phyloP scores from a whole-genome alignment of 2,329 filamentous ascomycete genomes.

The Chrysosporium keratinophilum region DNA sequence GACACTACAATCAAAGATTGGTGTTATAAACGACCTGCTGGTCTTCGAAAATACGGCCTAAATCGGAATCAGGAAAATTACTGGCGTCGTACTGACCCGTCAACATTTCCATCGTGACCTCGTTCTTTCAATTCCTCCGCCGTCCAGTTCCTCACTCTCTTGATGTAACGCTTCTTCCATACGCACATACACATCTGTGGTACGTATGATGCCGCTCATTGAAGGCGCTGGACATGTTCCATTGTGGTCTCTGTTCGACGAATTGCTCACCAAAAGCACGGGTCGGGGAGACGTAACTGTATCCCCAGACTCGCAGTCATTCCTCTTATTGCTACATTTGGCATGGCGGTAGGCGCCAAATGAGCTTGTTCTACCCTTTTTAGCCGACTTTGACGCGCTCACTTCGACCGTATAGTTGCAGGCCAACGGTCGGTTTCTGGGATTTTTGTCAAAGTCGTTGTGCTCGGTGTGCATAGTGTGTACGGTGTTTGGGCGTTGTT shows the following conservation, averaged over 20 bases:
- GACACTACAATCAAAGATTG: background rate
- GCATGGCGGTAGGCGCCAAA: background rate
- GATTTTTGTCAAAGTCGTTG: slow-evolving; percentile 4
- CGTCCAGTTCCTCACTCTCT: background rate
- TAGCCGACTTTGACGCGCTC: slow-evolving; percentile 5
- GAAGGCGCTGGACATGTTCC: background rate
- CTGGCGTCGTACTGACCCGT: background rate
- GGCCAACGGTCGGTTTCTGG: background rate
- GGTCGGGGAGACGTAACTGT: background rate
- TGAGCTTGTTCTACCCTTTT: background rate
- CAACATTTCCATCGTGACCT: slow-evolving; percentile 7
- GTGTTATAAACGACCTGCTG: no score
- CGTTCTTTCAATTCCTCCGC: background rate
- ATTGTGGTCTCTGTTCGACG: background rate
- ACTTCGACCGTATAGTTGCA: slow-evolving; percentile 17
- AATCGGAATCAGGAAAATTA: background rate
- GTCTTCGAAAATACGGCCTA: no score
- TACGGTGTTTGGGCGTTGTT: background rate
- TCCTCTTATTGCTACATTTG: no score
- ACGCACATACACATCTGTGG: slow-evolving; percentile 17
- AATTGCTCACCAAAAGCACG: background rate
- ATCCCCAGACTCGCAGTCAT: background rate
- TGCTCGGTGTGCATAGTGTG: background rate
- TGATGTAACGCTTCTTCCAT: slow-evolving; percentile 11
- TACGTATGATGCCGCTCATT: slow-evolving; percentile 14